These are phyloP conservation scores for Ensete glaucum DNA, from an alignment of 176 grass and related monocot genomes.

Conservation along the genomic window DNA sequence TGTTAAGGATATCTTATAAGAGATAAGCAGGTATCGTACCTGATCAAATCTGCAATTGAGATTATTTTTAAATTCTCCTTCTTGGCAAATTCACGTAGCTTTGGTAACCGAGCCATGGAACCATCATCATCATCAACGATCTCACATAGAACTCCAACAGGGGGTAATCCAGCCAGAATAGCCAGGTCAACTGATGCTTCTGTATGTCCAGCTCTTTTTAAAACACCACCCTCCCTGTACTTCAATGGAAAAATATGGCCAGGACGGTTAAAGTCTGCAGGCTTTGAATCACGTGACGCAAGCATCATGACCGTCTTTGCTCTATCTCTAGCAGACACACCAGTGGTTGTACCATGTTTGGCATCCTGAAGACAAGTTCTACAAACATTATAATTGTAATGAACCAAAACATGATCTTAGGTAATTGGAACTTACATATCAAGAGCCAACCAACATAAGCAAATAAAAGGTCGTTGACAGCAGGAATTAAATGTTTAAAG, in stretches of 20 bases:
- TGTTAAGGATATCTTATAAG: background rate
- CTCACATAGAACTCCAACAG: slow-evolving; percentile 65
- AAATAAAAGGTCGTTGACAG: background rate
- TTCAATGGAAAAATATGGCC: slow-evolving; percentile 92
- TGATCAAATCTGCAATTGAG: slow-evolving; percentile 70
- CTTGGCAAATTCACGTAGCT: slow-evolving; percentile 72
- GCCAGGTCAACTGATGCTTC: slow-evolving; percentile 86
- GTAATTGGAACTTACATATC: background rate
- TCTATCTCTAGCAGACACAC: slow-evolving; percentile 80
- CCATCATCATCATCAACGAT: slow-evolving; percentile 80
- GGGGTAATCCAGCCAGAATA: slow-evolving; percentile 58
- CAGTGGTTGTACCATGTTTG: slow-evolving; percentile 76
- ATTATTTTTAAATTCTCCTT: slow-evolving; percentile 84
- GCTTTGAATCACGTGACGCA: slow-evolving; percentile 59
- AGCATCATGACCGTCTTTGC: slow-evolving; percentile 59
- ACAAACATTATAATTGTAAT: background rate
- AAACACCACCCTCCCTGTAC: slow-evolving; percentile 82
- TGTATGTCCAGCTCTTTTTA: slow-evolving; percentile 85
- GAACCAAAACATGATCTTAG: background rate
- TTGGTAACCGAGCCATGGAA: slow-evolving; percentile 81
- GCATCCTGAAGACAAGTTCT: slow-evolving; percentile 46
- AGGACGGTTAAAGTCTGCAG: slow-evolving; percentile 70
- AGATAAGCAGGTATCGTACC: background rate
- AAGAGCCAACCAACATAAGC: background rate
- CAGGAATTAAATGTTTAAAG: background rate